Evolutionary conservation across 257 asterid genomes (phyloP).

Genomic region (Fraxinus pennsylvanica): DNA sequence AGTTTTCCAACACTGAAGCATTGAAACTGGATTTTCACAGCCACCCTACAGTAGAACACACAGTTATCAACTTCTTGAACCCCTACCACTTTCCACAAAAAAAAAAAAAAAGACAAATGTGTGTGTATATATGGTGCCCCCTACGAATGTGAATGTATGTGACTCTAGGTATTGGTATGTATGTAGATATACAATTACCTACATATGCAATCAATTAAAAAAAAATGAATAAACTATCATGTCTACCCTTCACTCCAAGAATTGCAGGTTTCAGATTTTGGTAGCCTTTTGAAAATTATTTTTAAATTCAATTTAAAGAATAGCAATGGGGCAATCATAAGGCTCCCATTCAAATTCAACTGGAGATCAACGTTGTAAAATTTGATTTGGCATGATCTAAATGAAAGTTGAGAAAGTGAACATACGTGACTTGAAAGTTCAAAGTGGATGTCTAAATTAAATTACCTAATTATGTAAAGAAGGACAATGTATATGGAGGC

Average conservation of each 20-base stretch:
- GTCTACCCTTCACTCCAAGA: constrained; percentile 1
- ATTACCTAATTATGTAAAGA: constrained; percentile 16
- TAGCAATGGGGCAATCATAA: constrained; percentile 4
- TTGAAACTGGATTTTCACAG: constrained; percentile 61
- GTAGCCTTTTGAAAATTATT: constrained; percentile 1
- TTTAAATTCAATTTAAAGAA: constrained; percentile 8
- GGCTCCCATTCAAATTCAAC: constrained; percentile 14
- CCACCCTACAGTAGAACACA: constrained; percentile 57
- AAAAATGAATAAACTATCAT: not conserved
- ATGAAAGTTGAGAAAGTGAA: not conserved
- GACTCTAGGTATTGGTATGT: not conserved
- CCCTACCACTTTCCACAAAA: constrained; percentile 21
- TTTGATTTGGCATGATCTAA: constrained; percentile 15
- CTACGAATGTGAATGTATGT: not conserved
- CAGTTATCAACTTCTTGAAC: constrained; percentile 26
- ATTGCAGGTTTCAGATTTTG: constrained; percentile 2
- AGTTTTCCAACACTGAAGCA: constrained; percentile 70
- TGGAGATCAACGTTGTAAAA: constrained; percentile 14
- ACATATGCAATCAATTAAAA: not conserved
- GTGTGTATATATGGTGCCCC: not conserved
- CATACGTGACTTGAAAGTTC: not conserved
- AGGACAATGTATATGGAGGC: constrained; percentile 21
- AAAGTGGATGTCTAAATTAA: not conserved
- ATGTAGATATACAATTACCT: not conserved
- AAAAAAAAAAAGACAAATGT: constrained; percentile 13